These are phyloP conservation scores for Pythium dissimile DNA, from an alignment of 352 stramenopile genomes.

Conservation along the genomic window DNA sequence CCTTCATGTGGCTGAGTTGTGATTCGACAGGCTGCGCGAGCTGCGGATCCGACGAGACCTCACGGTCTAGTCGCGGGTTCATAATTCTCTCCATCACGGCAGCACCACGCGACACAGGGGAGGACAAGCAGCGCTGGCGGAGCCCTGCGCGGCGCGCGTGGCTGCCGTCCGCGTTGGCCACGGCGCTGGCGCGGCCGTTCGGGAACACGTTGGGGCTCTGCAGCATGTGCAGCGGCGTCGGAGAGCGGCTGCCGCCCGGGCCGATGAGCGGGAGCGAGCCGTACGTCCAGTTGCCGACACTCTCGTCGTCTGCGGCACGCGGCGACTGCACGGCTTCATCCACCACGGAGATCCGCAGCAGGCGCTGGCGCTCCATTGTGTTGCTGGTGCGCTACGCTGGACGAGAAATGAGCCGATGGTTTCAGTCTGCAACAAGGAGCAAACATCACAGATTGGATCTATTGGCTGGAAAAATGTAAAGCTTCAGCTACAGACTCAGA, in stretches of 20 bases:
- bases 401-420: background rate
- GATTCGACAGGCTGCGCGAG: background rate
- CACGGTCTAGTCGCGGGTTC: slow-evolving; percentile 65
- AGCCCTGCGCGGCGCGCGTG: background rate
- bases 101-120: slow-evolving; percentile 33
- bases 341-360: slow-evolving; percentile 23
- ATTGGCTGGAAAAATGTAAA: background rate
- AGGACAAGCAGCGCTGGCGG: slow-evolving; percentile 18
- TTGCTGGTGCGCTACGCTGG: background rate
- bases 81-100: slow-evolving; percentile 75
- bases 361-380: slow-evolving; percentile 9
- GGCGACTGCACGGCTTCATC: slow-evolving; percentile 23
- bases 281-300: slow-evolving; percentile 14
- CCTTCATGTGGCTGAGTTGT: slow-evolving; percentile 35
- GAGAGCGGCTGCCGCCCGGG: slow-evolving; percentile 6
- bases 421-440: background rate
- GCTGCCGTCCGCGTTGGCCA: background rate
- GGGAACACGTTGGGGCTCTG: slow-evolving; percentile 7
- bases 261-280: background rate
- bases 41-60: slow-evolving; percentile 20
- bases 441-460: background rate
- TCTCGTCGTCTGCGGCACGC: slow-evolving; percentile 19
- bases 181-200: background rate
- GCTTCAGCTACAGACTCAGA: background rate
- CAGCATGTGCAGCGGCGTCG: slow-evolving; percentile 8